A percentile compares a stretch with the other conserved stretches of the same genome.
Conservation (phyloP, 345 rosid species). For the Acer negundo region DNA sequence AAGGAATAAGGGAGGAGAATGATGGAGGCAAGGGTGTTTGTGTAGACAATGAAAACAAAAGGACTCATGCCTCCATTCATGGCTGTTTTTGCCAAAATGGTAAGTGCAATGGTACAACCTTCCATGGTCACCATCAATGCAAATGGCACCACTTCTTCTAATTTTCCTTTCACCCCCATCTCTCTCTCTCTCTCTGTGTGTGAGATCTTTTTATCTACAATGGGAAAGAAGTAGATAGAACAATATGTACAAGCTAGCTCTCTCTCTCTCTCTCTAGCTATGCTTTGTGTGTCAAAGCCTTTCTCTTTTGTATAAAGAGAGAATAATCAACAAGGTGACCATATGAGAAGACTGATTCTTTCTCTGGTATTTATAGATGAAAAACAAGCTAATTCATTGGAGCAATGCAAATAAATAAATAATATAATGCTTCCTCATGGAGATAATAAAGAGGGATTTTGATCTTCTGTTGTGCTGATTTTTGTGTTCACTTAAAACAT, state of each 20-base stretch:
- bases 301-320: not conserved
- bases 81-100: constrained; percentile 65
- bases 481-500: no score
- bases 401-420: no score
- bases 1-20: constrained; percentile 67
- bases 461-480: no score
- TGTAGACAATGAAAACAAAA: constrained; percentile 71
- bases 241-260: not conserved
- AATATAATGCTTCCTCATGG: not conserved
- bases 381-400: no score
- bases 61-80: constrained; percentile 74
- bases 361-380: no score
- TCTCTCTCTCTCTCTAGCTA: no score
- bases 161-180: constrained; percentile 27
- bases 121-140: constrained; percentile 66
- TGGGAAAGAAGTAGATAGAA: not conserved
- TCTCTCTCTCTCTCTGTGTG: constrained; percentile 17
- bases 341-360: not conserved
- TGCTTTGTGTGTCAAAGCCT: not conserved
- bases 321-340: not conserved
- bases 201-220: not conserved
- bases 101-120: constrained; percentile 70
- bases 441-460: not conserved
- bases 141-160: constrained; percentile 45
- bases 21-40: constrained; percentile 58